Base-by-base conservation (phyloP, 2,329 filamentous ascomycete species). In the Fusarium secorum region DNA sequence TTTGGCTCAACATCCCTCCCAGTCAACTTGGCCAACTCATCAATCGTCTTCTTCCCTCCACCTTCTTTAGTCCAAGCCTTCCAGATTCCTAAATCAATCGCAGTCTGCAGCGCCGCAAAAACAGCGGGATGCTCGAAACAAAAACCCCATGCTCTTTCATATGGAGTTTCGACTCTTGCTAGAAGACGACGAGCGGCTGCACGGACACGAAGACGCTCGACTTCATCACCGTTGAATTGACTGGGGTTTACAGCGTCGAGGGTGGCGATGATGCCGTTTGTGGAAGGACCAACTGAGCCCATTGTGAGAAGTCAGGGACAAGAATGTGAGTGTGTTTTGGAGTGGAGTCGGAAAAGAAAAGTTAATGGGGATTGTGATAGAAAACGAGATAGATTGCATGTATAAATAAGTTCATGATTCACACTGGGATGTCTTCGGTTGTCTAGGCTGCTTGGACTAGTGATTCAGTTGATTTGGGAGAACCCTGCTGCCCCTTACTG, bases 121-220 rank as follows among this genome's bases (percentile, higher is more conserved):
- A 71, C 70, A 17, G 56, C 70, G 0, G 70, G 60, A 2, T 73
- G 71, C 18, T 73, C 71, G 13, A 72, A 73, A 18, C 67, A 70
- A 26, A 73, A 73, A 0, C 71, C 71, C 71, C 71, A 73, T 6
- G 71, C 71, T 35, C 70, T 26, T 9, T 73, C 71, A 3, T 73
- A 71, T 2, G 71, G 67, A 0, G 60, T 41, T 38, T 73, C 70
- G 1, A 73, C 42, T 30, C 60, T 45, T 10, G 70, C 66, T 38
- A 73, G 45, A 0, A 73, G 17, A 1, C 52, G 63, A n/a, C 71
- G 71, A 0, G 70, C 70, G 0, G 70, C 66, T 0, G 66, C 70
- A 8, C 71, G 66, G 49, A 73, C 64, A 7, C 70, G 52, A 1
- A 73, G 64, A 18, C 71, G 66, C 7, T 73, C 71, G n/a, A 68